Percentiles rank a stretch among this genome's conserved stretches.
Conservation (phyloP, 805 yeast species). For the Pichia eremophila region DNA sequence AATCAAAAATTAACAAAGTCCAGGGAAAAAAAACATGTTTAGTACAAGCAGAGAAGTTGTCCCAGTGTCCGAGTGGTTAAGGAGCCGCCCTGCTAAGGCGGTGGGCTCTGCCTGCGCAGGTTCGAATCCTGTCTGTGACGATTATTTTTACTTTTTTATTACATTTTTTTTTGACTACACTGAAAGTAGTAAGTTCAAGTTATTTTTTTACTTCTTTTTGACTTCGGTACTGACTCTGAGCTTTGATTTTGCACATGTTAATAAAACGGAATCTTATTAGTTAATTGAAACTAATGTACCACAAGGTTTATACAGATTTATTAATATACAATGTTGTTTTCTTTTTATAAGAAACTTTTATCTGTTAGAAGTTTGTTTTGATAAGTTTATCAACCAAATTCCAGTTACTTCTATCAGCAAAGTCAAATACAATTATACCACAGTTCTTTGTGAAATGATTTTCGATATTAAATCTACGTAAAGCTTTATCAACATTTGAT, state of each 20-base stretch:
- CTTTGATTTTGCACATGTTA: no score
- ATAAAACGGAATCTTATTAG: no score
- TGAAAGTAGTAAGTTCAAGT: no score
- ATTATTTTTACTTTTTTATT: slow-evolving; percentile 25
- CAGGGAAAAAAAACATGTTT: no score
- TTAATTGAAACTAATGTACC: no score
- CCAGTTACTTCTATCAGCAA: slow-evolving; percentile 56
- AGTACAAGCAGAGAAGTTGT: no score
- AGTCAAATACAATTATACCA: slow-evolving; percentile 64
- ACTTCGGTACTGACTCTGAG: no score
- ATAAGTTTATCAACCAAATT: slow-evolving; percentile 37
- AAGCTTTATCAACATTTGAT: slow-evolving; percentile 46
- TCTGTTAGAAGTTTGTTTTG: slow-evolving; percentile 6
- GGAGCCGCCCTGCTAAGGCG: slow-evolving; percentile 79
- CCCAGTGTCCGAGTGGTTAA: slow-evolving; percentile 69
- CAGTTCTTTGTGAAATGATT: slow-evolving; percentile 43
- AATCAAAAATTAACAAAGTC: no score
- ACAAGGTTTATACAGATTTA: no score
- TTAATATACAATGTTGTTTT: background rate
- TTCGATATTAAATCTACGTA: slow-evolving; percentile 34
- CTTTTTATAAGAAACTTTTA: background rate
- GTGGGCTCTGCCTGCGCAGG: slow-evolving; percentile 95
- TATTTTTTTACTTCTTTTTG: background rate
- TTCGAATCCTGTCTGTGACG: slow-evolving; percentile 99
- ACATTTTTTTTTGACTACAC: background rate